These are phyloP conservation scores for Bondarzewia mesenterica DNA, from an alignment of 1,284 basidiomycete genomes.

Conservation along the genomic window DNA sequence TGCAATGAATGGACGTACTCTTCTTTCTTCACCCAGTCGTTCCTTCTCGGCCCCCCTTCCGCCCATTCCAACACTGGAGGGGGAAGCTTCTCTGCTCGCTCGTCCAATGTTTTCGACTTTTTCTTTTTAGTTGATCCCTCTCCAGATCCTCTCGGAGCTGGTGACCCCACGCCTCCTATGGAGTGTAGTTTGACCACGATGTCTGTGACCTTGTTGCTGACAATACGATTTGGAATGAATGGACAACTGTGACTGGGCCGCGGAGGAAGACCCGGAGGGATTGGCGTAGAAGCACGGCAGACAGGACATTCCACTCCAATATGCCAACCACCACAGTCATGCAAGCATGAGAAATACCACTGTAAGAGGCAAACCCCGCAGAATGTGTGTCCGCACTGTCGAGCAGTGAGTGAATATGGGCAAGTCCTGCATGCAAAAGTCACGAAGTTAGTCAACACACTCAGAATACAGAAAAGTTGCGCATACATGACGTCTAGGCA, in stretches of 20 bases:
- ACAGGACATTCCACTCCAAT: conserved; percentile 58
- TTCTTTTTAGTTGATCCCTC: neutral
- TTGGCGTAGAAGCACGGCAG: conserved; percentile 45
- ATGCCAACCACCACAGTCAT: conserved; percentile 58
- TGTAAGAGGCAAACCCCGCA: conserved; percentile 56
- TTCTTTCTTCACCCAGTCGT: neutral
- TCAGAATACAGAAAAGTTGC: neutral
- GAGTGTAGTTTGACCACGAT: conserved; percentile 34
- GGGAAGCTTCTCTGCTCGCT: neutral
- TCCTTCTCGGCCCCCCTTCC: conserved; percentile 11
- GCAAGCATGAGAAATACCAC: conserved; percentile 59
- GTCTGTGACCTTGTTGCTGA: conserved; percentile 39
- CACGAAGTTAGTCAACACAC: neutral
- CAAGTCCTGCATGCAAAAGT: conserved; percentile 32
- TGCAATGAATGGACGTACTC: neutral
- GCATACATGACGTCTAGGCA: conserved; percentile 5
- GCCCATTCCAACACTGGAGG: conserved; percentile 18
- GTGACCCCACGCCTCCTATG: neutral
- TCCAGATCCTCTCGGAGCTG: neutral
- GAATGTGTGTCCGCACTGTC: conserved; percentile 56
- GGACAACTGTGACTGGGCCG: conserved; percentile 44
- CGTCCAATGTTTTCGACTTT: neutral
- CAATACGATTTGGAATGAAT: conserved; percentile 48
- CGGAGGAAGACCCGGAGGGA: conserved; percentile 40
- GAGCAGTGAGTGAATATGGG: conserved; percentile 48